Evolutionary conservation across 306 rosid genomes (phyloP).

Genomic region (Rosa chinensis): DNA sequence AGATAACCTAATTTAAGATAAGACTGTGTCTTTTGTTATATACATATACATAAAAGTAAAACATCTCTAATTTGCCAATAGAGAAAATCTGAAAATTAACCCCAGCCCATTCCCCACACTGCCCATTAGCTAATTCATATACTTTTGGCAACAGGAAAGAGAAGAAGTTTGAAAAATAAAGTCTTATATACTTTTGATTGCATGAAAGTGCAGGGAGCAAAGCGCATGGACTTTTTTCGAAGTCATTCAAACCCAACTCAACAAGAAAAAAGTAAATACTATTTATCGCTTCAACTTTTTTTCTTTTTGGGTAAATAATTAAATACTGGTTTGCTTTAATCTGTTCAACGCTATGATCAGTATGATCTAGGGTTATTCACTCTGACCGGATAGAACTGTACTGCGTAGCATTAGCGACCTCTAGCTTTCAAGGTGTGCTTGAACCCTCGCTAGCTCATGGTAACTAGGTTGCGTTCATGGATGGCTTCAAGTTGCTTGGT

Average conservation of each 20-base stretch:
- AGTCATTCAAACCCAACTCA: neutral
- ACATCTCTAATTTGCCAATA: too few species aligned
- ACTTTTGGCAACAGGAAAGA: constrained; percentile 36
- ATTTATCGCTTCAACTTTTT: neutral
- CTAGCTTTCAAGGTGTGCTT: too few species aligned
- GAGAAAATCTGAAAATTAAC: too few species aligned
- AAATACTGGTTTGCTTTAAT: neutral
- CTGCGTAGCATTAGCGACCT: too few species aligned
- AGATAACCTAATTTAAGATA: too few species aligned
- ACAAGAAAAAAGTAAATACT: neutral
- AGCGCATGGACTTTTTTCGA: constrained; percentile 52
- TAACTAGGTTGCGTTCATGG: neutral
- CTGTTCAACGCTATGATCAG: neutral
- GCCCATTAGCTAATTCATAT: neutral
- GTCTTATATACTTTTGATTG: constrained; percentile 41
- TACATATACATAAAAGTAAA: too few species aligned
- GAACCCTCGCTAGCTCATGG: neutral
- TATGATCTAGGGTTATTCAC: neutral
- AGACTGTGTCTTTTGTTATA: too few species aligned
- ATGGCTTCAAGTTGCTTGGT: neutral
- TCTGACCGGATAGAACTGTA: neutral
- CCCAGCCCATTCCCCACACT: constrained; percentile 18
- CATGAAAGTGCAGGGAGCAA: constrained; percentile 48
- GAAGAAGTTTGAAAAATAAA: constrained; percentile 40
- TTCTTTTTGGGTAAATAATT: neutral